Evolutionary conservation across 129 eudicot genomes (phyloP).

Genomic region (Saussurea involucrata): DNA sequence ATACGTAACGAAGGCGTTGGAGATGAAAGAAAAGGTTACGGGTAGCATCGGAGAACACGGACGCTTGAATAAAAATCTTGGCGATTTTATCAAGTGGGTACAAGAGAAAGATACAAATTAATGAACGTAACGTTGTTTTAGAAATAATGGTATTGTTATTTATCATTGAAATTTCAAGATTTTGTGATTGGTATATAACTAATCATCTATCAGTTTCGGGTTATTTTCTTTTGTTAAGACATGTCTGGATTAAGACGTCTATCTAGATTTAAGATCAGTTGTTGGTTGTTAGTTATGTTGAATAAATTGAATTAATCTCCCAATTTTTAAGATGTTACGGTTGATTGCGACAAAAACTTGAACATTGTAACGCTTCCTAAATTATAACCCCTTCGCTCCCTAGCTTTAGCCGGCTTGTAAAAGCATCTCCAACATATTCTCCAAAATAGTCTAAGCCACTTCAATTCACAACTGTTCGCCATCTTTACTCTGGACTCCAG

Average conservation of each 20-base stretch:
- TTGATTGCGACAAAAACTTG: too few species aligned
- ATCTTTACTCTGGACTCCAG: too few species aligned
- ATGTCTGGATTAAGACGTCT: neutral
- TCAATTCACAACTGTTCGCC: too few species aligned
- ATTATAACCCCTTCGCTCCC: too few species aligned
- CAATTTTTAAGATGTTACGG: too few species aligned
- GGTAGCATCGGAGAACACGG: too few species aligned
- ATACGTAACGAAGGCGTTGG: conserved; percentile 35
- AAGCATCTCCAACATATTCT: too few species aligned
- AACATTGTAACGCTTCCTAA: too few species aligned
- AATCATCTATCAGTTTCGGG: neutral
- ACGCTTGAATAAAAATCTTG: too few species aligned
- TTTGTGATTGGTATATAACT: neutral
- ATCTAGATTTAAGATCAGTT: neutral
- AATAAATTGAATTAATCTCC: neutral
- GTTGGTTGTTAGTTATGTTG: neutral
- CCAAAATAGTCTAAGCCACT: too few species aligned
- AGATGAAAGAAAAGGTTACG: conserved; percentile 23
- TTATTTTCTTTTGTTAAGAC: neutral
- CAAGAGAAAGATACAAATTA: conserved; percentile 13
- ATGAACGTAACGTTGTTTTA: neutral
- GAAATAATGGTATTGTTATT: neutral
- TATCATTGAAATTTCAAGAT: neutral
- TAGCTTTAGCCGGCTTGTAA: too few species aligned
- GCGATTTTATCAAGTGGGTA: conserved; percentile 40